phyloP scores from a whole-genome alignment of 2,329 filamentous ascomycete genomes.

The Diaporthe longicolla region DNA sequence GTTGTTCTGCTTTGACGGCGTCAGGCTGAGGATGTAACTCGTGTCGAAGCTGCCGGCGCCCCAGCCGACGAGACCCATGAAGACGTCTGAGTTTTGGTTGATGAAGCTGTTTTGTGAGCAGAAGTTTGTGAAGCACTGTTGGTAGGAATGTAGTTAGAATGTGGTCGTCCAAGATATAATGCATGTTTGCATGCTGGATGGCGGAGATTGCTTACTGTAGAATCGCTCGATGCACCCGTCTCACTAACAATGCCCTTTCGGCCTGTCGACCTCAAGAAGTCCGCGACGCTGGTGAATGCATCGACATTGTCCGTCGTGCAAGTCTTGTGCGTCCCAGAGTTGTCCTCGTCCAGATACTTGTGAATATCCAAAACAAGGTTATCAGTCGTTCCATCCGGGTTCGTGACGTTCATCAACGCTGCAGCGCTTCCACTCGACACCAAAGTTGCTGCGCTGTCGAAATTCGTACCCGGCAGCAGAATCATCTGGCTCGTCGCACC shows the following conservation, averaged over 20 bases:
- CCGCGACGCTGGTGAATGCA: conserved; percentile 62
- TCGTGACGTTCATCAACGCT: conserved; percentile 66
- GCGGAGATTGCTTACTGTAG: conserved; percentile 51
- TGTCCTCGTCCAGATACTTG: conserved; percentile 70
- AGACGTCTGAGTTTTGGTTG: conserved; percentile 62
- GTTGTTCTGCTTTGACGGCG: conserved; percentile 53
- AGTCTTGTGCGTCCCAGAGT: conserved; percentile 65
- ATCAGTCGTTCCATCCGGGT: conserved; percentile 68
- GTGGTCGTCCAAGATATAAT: no score
- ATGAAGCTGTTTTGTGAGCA: conserved; percentile 63
- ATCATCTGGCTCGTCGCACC: conserved; percentile 71
- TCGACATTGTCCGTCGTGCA: conserved; percentile 65
- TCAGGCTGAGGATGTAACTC: conserved; percentile 60
- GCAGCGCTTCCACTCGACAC: conserved; percentile 65
- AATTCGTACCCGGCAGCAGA: conserved; percentile 73
- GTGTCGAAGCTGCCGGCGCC: conserved; percentile 60
- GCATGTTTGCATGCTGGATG: neutral
- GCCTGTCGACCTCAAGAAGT: conserved; percentile 62
- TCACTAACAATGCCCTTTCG: conserved; percentile 67
- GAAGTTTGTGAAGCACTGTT: conserved; percentile 59
- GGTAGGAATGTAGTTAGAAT: neutral
- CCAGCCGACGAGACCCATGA: conserved; percentile 62
- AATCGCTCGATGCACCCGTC: conserved; percentile 62
- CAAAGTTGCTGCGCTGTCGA: conserved; percentile 64
- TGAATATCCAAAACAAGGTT: conserved; percentile 71